Conservation (phyloP, 2,329 filamentous ascomycete genomes). For the Phyllosticta citriasiana region DNA sequence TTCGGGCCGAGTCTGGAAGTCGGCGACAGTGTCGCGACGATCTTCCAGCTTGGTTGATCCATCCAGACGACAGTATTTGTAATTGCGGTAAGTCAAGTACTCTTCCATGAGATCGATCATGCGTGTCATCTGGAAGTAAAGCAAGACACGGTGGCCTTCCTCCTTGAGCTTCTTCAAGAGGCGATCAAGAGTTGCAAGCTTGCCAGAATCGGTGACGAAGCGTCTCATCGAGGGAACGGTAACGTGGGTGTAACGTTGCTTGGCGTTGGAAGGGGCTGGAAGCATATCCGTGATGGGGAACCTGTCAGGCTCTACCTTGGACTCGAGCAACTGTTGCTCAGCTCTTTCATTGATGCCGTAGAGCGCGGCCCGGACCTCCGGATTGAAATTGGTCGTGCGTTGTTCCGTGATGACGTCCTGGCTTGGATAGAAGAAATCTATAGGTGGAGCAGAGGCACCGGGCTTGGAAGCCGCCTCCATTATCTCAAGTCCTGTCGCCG, state of each 20-base stretch:
- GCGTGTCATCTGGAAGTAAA: constrained; percentile 99
- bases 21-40: constrained; percentile 86
- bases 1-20: constrained; percentile 89
- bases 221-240: constrained; percentile 91
- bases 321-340: constrained; percentile 65
- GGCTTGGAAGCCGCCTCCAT: constrained; percentile 75
- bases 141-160: constrained; percentile 79
- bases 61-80: constrained; percentile 95
- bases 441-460: constrained; percentile 73
- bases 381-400: constrained; percentile 68
- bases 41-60: constrained; percentile 97
- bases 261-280: constrained; percentile 69
- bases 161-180: constrained; percentile 85
- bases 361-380: constrained; percentile 61
- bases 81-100: constrained; percentile 96
- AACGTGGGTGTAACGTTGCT: constrained; percentile 81
- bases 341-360: constrained; percentile 54
- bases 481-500: constrained; percentile 60
- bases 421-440: constrained; percentile 68
- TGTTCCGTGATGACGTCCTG: constrained; percentile 55
- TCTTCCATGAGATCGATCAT: constrained; percentile 99
- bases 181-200: constrained; percentile 82
- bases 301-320: constrained; percentile 55
- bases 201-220: constrained; percentile 96
- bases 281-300: constrained; percentile 59